Evolutionary conservation across 2,329 filamentous ascomycete species (phyloP), one percentile per base, ranked within the genome.

Genomic region (Escovopsis weberi): DNA sequence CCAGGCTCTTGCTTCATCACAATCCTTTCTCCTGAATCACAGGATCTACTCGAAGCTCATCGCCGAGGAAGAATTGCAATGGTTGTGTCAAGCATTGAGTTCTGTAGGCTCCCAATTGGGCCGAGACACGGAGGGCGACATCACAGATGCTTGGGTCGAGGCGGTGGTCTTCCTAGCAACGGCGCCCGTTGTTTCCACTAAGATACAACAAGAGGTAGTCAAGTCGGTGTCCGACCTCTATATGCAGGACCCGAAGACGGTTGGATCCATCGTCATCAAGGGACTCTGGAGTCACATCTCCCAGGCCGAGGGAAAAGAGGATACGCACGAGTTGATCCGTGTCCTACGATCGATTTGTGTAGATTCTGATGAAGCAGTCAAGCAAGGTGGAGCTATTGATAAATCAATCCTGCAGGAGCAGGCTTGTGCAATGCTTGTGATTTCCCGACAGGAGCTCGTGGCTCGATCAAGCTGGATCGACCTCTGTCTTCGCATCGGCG

Each of bases 401-500:
- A 57, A 65, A 43, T 61, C 70, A 19, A 53, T 66, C 12, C 57
- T 88, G 8, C 75, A 84, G 51, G 60, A 65, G 23, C 86, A 94
- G 57, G 78, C 94, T 52, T 76, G 87, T 49, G 74, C 76, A 6
- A 64, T 95, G 4, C 66, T 94, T 15, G 78, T 94, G 15, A 68
- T 98, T 26, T 82, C 83, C 43, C 82, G 85, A 23, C 70, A 78
- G 18, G 80, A 88, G 46, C 65, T 98, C 33, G 74, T 96, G 45
- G 81, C 86, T 0, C 75, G 75, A 45, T 71, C 79, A 18, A 84
- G 75, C 47, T 98, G 93, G 93, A 96, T 98, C 54, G 81, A 91
- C 36, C 65, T 87, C 3, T 94, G 85, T 54, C 70, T 96, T 43
- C 78, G 78, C 46, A 80, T 83, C 50, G 81, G 80, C 11, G 67